phyloP scores from a whole-genome alignment of 768 basidiomycete genomes.

The Lentinula edodes region DNA sequence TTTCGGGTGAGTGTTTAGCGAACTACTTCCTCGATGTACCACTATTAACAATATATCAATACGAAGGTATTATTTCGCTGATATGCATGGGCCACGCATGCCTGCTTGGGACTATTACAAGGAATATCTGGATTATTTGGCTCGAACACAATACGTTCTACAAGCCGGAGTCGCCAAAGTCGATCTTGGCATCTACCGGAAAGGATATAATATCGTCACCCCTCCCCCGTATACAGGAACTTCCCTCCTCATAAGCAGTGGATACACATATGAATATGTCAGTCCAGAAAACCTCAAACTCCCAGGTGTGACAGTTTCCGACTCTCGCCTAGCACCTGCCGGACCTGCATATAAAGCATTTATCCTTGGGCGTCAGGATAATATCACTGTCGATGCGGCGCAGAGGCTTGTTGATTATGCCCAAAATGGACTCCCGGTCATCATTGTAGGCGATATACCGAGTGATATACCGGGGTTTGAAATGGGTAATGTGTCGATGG shows the following conservation, averaged over 20 bases:
- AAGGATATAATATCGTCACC: constrained; percentile 8
- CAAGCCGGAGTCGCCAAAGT: constrained; percentile 11
- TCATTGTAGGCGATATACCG: constrained; percentile 9
- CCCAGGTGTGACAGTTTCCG: constrained; percentile 11
- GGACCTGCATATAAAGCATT: constrained; percentile 14
- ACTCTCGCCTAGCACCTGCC: constrained; percentile 8
- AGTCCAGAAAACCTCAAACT: constrained; percentile 13
- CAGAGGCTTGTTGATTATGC: constrained; percentile 11
- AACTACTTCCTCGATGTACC: background rate
- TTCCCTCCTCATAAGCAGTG: constrained; percentile 7
- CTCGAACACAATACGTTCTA: constrained; percentile 12
- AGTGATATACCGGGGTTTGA: constrained; percentile 14
- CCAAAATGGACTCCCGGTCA: constrained; percentile 8
- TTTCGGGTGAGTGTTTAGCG: background rate
- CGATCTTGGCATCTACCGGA: constrained; percentile 12
- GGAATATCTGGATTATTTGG: constrained; percentile 11
- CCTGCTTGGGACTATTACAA: constrained; percentile 12
- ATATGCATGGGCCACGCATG: constrained; percentile 10
- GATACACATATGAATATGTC: constrained; percentile 13
- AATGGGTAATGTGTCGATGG: background rate
- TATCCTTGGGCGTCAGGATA: constrained; percentile 6
- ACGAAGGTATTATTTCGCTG: background rate
- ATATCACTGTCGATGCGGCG: constrained; percentile 12
- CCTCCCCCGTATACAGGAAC: constrained; percentile 8
- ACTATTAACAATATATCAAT: background rate